Percentiles rank a stretch among this genome's conserved stretches.
These are phyloP conservation scores for Oenanthe sinensis DNA, from an alignment of 129 eudicot genomes.

Conservation along the genomic window DNA sequence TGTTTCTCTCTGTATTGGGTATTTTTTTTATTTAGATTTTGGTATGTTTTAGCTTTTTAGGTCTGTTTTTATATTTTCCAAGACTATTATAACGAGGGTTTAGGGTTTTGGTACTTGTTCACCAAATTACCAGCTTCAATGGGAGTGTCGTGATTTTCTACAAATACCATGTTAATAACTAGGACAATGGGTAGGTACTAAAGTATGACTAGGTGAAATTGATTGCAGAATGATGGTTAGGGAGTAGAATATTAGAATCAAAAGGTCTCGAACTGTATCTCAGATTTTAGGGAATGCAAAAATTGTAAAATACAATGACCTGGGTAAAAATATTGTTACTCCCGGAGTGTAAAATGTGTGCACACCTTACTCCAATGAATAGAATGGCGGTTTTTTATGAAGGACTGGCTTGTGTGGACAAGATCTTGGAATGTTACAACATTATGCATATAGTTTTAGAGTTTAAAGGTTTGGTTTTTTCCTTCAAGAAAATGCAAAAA, in stretches of 20 bases:
- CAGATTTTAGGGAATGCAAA: background rate
- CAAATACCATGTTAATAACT: background rate
- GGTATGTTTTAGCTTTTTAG: background rate
- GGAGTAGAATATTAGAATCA: background rate
- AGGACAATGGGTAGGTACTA: background rate
- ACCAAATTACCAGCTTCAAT: background rate
- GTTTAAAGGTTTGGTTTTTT: background rate
- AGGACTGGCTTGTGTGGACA: background rate
- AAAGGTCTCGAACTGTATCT: background rate
- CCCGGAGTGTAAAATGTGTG: background rate
- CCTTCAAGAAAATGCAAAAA: background rate
- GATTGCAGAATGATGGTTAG: background rate
- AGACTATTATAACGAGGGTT: background rate
- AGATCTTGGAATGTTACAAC: background rate
- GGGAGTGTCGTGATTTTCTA: background rate
- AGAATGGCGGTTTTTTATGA: background rate
- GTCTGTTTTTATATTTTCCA: background rate
- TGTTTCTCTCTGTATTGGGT: background rate
- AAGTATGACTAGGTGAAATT: background rate
- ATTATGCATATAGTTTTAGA: background rate
- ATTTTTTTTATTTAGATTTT: background rate
- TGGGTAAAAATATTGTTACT: background rate
- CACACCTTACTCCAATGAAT: background rate
- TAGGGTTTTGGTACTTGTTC: slow-evolving; percentile 12
- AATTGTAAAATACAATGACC: background rate